Percentiles rank a stretch among this genome's conserved stretches.
phyloP scores from a whole-genome alignment of 2,329 filamentous ascomycete genomes.

The Blumeria hordei region DNA sequence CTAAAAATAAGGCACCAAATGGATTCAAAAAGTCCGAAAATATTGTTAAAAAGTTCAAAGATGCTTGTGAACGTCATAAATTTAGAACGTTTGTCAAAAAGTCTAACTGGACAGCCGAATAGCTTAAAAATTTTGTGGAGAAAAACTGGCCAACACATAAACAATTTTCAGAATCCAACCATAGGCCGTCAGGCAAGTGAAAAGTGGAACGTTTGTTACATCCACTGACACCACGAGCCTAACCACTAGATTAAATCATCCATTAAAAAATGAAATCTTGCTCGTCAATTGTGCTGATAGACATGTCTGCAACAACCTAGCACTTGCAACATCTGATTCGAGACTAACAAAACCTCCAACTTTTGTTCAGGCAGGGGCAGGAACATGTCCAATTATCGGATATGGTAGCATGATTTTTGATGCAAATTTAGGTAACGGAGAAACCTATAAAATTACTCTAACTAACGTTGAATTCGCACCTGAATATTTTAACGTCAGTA shows the following conservation, averaged over 20 bases:
- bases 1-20: not conserved
- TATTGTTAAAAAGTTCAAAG: not conserved
- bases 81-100: not conserved
- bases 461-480: slow-evolving; percentile 1
- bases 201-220: not conserved
- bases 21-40: not conserved
- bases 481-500: not conserved
- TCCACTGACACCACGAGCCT: not conserved
- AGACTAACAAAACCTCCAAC: not conserved
- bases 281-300: not conserved
- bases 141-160: not conserved
- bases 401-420: not conserved
- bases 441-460: not conserved
- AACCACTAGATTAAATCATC: not conserved
- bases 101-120: not conserved
- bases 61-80: not conserved
- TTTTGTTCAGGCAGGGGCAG: not conserved
- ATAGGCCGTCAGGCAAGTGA: not conserved
- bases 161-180: not conserved
- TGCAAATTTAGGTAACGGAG: not conserved
- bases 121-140: not conserved
- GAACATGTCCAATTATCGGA: not conserved
- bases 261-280: not conserved
- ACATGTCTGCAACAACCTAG: not conserved
- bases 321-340: not conserved